Conservation (phyloP, 2,329 filamentous ascomycete species). For the Westerdykella sp. region DNA sequence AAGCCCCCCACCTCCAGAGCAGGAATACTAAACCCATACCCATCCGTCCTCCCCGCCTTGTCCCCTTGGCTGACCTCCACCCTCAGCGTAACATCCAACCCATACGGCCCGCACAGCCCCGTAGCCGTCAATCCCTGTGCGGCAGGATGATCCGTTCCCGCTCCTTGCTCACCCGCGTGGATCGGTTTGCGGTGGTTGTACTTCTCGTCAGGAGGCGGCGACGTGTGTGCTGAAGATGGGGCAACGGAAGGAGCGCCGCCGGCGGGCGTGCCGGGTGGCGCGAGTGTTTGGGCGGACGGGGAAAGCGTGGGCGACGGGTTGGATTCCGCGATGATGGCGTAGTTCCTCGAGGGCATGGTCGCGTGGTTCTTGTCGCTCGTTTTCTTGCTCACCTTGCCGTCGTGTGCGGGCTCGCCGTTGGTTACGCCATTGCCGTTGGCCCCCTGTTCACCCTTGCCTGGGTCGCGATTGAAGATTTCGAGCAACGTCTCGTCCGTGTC, state of each 20-base stretch:
- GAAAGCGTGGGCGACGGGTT: slow-evolving; percentile 19
- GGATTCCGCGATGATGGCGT: slow-evolving; percentile 56
- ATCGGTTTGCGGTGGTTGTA: slow-evolving; percentile 59
- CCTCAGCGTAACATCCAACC: slow-evolving; percentile 44
- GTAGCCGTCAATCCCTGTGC: slow-evolving; percentile 45
- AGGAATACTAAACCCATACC: slow-evolving; percentile 47
- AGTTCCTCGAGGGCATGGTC: slow-evolving; percentile 70
- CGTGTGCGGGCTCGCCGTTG: slow-evolving; percentile 42
- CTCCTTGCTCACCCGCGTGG: slow-evolving; percentile 68
- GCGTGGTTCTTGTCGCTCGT: slow-evolving; percentile 70
- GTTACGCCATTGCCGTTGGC: slow-evolving; percentile 15
- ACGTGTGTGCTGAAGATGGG: slow-evolving; percentile 14
- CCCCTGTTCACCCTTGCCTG: slow-evolving; percentile 31
- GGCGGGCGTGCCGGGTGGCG: slow-evolving; percentile 4
- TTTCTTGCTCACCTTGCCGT: slow-evolving; percentile 46
- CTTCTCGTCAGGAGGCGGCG: slow-evolving; percentile 40
- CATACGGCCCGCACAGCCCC: slow-evolving; percentile 40
- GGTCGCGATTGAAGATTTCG: slow-evolving; percentile 56
- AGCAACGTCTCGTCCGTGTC: slow-evolving; percentile 61
- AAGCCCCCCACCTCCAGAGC: slow-evolving; percentile 30
- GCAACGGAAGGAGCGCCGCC: slow-evolving; percentile 15
- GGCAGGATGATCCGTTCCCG: slow-evolving; percentile 72
- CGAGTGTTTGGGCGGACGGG: slow-evolving; percentile 12
- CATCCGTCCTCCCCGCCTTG: slow-evolving; percentile 42
- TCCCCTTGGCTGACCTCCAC: slow-evolving; percentile 45